A percentile compares a stretch with the other conserved stretches of the same genome.
Evolutionary conservation across 2,329 filamentous ascomycete species (phyloP).

Genomic region (Akanthomyces uredinophilus): DNA sequence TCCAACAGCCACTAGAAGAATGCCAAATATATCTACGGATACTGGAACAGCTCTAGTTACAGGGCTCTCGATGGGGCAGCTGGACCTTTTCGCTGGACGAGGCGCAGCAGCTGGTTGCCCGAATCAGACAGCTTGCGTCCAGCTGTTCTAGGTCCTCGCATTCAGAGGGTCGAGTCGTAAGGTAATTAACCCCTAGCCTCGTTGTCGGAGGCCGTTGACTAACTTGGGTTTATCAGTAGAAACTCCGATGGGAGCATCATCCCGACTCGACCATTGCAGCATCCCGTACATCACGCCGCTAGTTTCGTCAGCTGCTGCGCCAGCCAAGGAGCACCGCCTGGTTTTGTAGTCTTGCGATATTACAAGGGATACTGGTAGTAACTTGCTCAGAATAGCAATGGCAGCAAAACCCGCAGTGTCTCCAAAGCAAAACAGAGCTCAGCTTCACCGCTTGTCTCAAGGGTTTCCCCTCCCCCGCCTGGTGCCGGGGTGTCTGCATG

Average conservation of each 20-base stretch:
- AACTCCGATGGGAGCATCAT: neutral
- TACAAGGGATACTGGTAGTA: neutral
- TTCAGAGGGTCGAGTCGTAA: neutral
- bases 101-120: neutral
- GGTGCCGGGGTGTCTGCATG: neutral
- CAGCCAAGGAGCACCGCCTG: slow-evolving; percentile 1
- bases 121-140: neutral
- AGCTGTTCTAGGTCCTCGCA: neutral
- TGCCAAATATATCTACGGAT: neutral
- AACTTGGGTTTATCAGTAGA: neutral
- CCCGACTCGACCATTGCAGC: neutral
- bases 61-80: neutral
- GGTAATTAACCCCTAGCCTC: neutral
- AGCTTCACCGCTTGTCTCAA: slow-evolving; percentile 15
- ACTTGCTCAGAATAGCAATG: neutral
- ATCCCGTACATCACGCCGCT: neutral
- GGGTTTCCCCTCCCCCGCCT: slow-evolving; percentile 8
- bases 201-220: slow-evolving; percentile 10
- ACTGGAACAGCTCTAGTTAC: neutral
- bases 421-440: neutral
- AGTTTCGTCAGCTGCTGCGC: slow-evolving; percentile 7
- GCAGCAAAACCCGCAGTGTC: neutral
- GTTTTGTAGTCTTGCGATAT: neutral
- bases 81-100: neutral
- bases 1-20: neutral